Conservation (phyloP, 352 stramenopile genomes). For the Phytophthora brassicae region DNA sequence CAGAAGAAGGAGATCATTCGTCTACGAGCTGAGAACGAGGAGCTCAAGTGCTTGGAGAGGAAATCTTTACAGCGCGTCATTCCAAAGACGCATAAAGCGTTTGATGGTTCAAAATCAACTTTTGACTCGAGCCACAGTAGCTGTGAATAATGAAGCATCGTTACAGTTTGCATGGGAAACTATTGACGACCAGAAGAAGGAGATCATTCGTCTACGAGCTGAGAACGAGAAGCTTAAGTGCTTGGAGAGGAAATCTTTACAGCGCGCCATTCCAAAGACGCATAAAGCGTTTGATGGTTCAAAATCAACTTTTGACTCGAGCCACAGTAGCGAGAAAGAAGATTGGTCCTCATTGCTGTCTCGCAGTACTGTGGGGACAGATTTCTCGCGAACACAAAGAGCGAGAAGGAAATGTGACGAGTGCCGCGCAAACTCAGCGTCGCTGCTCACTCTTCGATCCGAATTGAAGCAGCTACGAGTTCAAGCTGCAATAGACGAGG, state of each 20-base stretch:
- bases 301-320: slow-evolving; percentile 45
- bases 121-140: too few relatives aligned
- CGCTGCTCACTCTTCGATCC: slow-evolving; percentile 45
- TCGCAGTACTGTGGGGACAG: slow-evolving; percentile 26
- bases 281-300: slow-evolving; percentile 31
- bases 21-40: slow-evolving; percentile 55
- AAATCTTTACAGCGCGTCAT: too few relatives aligned
- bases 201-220: slow-evolving; percentile 60
- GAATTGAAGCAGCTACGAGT: slow-evolving; percentile 51
- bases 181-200: slow-evolving; percentile 72
- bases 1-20: slow-evolving; percentile 72
- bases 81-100: too few relatives aligned
- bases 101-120: too few relatives aligned
- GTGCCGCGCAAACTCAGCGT: slow-evolving; percentile 37
- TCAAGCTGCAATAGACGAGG: slow-evolving; percentile 42
- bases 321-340: slow-evolving; percentile 34
- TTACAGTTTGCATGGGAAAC: slow-evolving; percentile 80
- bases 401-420: slow-evolving; percentile 39
- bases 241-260: slow-evolving; percentile 42
- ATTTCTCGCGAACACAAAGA: slow-evolving; percentile 38
- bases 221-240: slow-evolving; percentile 50
- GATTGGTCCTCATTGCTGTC: slow-evolving; percentile 29
- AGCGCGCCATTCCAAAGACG: slow-evolving; percentile 17
- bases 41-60: slow-evolving; percentile 27
- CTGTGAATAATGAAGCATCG: slow-evolving; percentile 55